Percentiles rank a stretch among this genome's conserved stretches.
phyloP scores from a whole-genome alignment of 2,329 filamentous ascomycete species.

The Talaromyces funiculosus region DNA sequence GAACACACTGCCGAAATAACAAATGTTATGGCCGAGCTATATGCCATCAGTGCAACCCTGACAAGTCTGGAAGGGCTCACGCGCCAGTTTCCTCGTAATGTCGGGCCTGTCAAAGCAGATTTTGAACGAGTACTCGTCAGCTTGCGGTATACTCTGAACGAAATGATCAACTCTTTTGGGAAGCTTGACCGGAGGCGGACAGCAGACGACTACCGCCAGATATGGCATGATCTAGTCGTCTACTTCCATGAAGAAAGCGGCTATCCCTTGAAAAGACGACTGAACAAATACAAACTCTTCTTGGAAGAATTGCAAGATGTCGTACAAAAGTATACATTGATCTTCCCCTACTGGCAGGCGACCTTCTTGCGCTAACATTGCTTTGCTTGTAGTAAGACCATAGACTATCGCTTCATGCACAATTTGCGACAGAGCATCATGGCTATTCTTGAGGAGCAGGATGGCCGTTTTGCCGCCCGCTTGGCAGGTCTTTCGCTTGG shows the following conservation, averaged over 20 bases:
- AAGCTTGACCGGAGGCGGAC: constrained; percentile 28
- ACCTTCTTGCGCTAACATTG: constrained; percentile 13
- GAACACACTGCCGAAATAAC: constrained; percentile 50
- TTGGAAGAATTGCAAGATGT: constrained; percentile 42
- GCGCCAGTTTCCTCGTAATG: constrained; percentile 34
- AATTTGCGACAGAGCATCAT: constrained; percentile 24
- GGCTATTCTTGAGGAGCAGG: constrained; percentile 26
- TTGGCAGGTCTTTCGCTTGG: constrained; percentile 24
- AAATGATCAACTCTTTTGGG: constrained; percentile 45
- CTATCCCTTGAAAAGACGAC: constrained; percentile 41
- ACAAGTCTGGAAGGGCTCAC: constrained; percentile 44
- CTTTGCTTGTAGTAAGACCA: constrained; percentile 21
- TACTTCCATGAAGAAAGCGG: constrained; percentile 45
- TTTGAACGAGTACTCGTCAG: constrained; percentile 46
- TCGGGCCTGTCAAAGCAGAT: constrained; percentile 42
- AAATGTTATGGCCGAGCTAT: constrained; percentile 49
- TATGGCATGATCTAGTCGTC: constrained; percentile 47
- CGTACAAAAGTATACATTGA: constrained; percentile 41
- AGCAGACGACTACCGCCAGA: constrained; percentile 39
- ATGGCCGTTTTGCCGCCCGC: constrained; percentile 23
- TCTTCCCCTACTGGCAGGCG: background rate
- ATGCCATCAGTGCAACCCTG: constrained; percentile 49
- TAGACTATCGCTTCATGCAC: constrained; percentile 23
- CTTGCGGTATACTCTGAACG: constrained; percentile 47
- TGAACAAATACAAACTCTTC: constrained; percentile 49